These are phyloP conservation scores for Monosporozyma siamensis DNA, from an alignment of 805 yeast genomes.

Conservation along the genomic window DNA sequence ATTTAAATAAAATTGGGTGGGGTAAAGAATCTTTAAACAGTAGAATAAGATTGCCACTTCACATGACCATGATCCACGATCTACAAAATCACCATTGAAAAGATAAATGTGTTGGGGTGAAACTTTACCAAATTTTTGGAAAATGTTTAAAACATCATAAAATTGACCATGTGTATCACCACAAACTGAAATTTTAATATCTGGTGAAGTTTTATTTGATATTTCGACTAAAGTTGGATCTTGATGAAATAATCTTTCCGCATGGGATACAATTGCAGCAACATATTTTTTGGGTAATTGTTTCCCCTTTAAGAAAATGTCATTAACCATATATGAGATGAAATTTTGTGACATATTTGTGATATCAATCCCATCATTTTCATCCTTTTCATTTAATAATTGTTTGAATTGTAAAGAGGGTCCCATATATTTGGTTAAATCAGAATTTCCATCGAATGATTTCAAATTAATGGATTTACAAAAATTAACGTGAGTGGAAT, in stretches of 20 bases:
- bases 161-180: conserved; percentile 99
- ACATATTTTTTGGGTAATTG: conserved; percentile 74
- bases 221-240: conserved; percentile 78
- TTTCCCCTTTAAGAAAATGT: conserved; percentile 64
- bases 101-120: conserved; percentile 54
- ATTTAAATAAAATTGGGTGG: conserved; percentile 61
- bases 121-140: conserved; percentile 65
- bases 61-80: conserved; percentile 96
- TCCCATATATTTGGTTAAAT: conserved; percentile 25
- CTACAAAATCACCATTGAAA: conserved; percentile 97
- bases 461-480: conserved; percentile 22
- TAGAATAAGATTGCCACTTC: conserved; percentile 83
- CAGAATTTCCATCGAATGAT: conserved; percentile 28
- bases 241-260: conserved; percentile 47
- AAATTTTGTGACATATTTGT: conserved; percentile 45
- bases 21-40: conserved; percentile 67
- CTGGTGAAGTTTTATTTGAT: conserved; percentile 23
- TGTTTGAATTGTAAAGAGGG: conserved; percentile 23
- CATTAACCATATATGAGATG: conserved; percentile 51
- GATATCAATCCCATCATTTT: conserved; percentile 20
- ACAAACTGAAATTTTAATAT: conserved; percentile 61
- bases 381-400: conserved; percentile 19
- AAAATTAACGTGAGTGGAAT: conserved; percentile 29
- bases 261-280: conserved; percentile 69
- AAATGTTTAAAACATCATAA: conserved; percentile 77